A percentile compares a stretch with the other conserved stretches of the same genome.
Evolutionary conservation across 371 early-diverging fungal species (phyloP).

Genomic region (Dichotomocladium elegans): DNA sequence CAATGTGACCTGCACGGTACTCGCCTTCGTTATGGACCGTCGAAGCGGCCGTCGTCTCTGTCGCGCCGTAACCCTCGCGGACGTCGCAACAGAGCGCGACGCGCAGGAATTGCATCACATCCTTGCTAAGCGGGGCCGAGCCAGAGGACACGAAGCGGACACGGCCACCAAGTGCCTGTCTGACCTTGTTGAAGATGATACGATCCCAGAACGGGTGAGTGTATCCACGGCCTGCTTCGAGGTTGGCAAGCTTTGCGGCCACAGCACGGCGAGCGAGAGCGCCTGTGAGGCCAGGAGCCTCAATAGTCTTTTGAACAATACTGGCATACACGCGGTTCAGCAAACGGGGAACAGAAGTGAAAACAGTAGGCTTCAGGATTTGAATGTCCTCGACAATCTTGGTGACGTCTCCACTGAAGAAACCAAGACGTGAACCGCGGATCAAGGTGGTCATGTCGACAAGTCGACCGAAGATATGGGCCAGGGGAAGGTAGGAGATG

Average conservation of each 20-base stretch:
- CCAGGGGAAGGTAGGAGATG: conserved; percentile 76
- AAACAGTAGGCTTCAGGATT: conserved; percentile 76
- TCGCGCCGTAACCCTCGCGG: conserved; percentile 90
- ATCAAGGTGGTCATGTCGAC: conserved; percentile 16
- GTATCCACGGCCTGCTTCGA: conserved; percentile 52
- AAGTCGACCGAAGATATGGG: conserved; percentile 90
- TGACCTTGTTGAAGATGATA: conserved; percentile 85
- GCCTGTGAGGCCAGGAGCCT: conserved; percentile 62
- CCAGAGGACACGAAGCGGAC: conserved; percentile 78
- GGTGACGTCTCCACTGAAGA: conserved; percentile 78
- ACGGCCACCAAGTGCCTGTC: conserved; percentile 85
- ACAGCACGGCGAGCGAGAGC: conserved; percentile 56
- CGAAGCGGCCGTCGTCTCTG: conserved; percentile 73
- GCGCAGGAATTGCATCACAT: conserved; percentile 86
- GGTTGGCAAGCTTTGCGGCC: conserved; percentile 51
- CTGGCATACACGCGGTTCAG: conserved; percentile 87
- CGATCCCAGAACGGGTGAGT: conserved; percentile 86
- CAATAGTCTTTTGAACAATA: conserved; percentile 65
- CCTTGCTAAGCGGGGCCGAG: conserved; percentile 88
- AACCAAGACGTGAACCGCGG: conserved; percentile 71
- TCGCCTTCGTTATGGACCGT: conserved; percentile 45
- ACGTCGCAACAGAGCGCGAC: conserved; percentile 68
- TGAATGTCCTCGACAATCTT: conserved; percentile 83
- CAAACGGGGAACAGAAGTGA: conserved; percentile 89
- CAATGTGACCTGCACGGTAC: conserved; percentile 67